phyloP scores from a whole-genome alignment of 192 early-diverging fungal genomes.

The Geosiphon pyriformis region DNA sequence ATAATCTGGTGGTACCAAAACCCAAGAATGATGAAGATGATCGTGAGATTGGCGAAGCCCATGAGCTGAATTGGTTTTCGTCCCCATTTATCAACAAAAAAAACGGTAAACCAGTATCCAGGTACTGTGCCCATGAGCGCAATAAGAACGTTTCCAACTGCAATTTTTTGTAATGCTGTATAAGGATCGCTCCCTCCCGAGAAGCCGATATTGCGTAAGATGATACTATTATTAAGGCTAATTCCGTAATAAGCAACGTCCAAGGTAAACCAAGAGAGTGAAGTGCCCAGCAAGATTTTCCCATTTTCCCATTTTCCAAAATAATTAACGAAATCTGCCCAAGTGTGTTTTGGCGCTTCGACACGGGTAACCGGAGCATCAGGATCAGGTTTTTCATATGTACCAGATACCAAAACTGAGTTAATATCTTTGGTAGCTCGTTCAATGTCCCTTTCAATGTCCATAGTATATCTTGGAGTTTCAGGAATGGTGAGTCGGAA shows the following conservation, averaged over 20 bases:
- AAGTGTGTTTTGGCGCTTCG: conserved; percentile 37
- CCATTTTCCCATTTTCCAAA: conserved; percentile 77
- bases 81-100: conserved; percentile 80
- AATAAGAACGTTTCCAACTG: conserved; percentile 90
- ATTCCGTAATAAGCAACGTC: conserved; percentile 74
- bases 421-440: conserved; percentile 43
- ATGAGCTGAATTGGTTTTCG: conserved; percentile 92
- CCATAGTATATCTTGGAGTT: conserved; percentile 69
- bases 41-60: conserved; percentile 70
- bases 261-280: conserved; percentile 72
- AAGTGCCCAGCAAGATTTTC: conserved; percentile 73
- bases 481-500: conserved; percentile 78
- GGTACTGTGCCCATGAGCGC: conserved; percentile 81
- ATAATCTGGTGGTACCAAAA: conserved; percentile 66
- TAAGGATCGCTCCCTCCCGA: conserved; percentile 8
- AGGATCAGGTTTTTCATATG: conserved; percentile 36
- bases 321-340: conserved; percentile 61
- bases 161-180: conserved; percentile 56
- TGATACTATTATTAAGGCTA: conserved; percentile 60
- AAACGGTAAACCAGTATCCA: conserved; percentile 94
- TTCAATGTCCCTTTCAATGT: conserved; percentile 51
- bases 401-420: conserved; percentile 39
- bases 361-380: conserved; percentile 22
- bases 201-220: conserved; percentile 71
- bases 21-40: conserved; percentile 70